Conservation (phyloP, 495 filamentous ascomycete genomes). For the Aspergillus affinis region DNA sequence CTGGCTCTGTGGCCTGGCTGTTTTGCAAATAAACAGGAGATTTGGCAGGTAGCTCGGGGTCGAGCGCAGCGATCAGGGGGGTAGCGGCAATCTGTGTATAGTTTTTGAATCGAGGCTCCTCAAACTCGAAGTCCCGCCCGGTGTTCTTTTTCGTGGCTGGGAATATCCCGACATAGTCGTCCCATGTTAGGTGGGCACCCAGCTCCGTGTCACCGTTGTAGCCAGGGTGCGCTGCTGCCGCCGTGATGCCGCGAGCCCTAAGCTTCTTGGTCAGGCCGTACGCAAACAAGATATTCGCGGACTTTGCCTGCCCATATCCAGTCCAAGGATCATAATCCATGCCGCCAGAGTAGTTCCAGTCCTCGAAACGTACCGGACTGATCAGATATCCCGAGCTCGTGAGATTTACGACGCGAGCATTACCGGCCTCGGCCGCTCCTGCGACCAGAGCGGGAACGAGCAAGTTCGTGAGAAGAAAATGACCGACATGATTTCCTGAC, state of each 20-base stretch:
- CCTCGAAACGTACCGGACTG: constrained; percentile 1
- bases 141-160: neutral
- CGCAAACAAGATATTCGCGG: constrained; percentile 2
- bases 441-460: neutral
- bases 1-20: neutral
- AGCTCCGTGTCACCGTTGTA: neutral
- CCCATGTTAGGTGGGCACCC: neutral
- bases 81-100: neutral
- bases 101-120: neutral
- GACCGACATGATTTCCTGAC: neutral
- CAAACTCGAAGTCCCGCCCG: neutral
- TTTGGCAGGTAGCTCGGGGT: neutral
- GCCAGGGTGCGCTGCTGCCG: neutral
- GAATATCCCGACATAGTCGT: neutral
- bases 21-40: neutral
- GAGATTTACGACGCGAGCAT: constrained; percentile 1
- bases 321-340: constrained; percentile 3
- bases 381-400: constrained; percentile 3
- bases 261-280: constrained; percentile 2
- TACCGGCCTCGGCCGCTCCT: neutral
- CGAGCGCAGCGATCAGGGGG: neutral
- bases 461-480: neutral
- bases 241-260: neutral
- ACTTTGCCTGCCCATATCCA: constrained; percentile 1
- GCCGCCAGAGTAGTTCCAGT: constrained; percentile 4